Evolutionary conservation across 1,284 basidiomycete species (phyloP), one percentile per base, ranked within the genome.

Genomic region (Phellinidium pouzarii): DNA sequence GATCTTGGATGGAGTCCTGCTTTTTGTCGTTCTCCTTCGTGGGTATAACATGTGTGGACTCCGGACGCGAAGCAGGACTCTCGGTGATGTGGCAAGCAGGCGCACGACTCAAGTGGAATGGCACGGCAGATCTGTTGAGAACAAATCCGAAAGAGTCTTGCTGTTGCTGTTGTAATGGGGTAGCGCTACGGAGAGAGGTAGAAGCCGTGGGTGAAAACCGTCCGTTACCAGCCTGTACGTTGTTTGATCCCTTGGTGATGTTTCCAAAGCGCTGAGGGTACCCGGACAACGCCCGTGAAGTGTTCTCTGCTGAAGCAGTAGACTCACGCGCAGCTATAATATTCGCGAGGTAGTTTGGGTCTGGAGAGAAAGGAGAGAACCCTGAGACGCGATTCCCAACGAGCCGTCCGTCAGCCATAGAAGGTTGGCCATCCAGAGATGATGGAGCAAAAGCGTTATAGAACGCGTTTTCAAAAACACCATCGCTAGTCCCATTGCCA

Each of bases 1-100:
- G 66, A 65, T 88, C 85, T 36, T 79, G 77, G 59, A 89, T 74
- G 25, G 63, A 44, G 56, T 82, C 80, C 25, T 74, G 71, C 27
- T 79, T 77, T 46, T 71, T 52, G 3, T 50, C 42, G 17, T 31
- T 44, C 4, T 42, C 31, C 8, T 37, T 62, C 51, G 48, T 66
- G 60, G 37, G 31, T 29, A 17, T 9, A 17, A 38, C 42, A 19
- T 47, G 53, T 51, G 48, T 57, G 57, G 41, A 54, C 57, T 49
- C 58, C 59, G 45, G 57, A 58, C 48, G 61, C 60, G 37, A 59
- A 48, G 38, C 47, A 49, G 56, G 43, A 14, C 60, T 3, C 59
- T 59, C 59, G 59, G 48, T 60, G 60, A 27, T 52, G 64, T 31
- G 61, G 61, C 34, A 67, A 69, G 59, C 71, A 73, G 55, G 45